phyloP scores from a whole-genome alignment of 257 asterid species.

The Voacanga thouarsii region DNA sequence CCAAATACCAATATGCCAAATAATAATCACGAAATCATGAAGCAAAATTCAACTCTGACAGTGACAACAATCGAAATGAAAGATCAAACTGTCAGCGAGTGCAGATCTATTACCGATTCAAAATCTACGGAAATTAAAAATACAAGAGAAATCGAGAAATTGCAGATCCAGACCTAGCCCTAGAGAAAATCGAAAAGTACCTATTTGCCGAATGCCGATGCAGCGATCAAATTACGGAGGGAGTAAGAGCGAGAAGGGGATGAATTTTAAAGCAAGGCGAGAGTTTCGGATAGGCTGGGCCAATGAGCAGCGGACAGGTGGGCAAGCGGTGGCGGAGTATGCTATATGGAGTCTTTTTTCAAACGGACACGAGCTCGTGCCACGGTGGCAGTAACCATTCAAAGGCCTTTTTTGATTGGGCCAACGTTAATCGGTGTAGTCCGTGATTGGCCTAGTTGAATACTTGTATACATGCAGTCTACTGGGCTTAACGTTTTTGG shows the following conservation, averaged over 20 bases:
- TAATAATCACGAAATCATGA: neutral
- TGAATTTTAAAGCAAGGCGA: conserved; percentile 14
- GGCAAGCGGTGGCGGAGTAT: conserved; percentile 29
- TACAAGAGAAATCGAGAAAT: neutral
- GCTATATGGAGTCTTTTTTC: conserved; percentile 1
- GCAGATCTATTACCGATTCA: neutral
- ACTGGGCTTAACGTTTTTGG: no score
- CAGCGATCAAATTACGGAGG: conserved; percentile 1
- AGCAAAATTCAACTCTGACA: neutral
- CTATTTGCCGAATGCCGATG: neutral
- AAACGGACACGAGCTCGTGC: conserved; percentile 6
- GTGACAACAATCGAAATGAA: neutral
- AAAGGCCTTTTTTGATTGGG: neutral
- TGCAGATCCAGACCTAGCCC: neutral
- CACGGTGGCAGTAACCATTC: conserved; percentile 40
- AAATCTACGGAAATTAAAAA: neutral
- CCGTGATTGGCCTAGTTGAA: no score
- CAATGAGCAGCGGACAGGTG: conserved; percentile 17
- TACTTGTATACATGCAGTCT: no score
- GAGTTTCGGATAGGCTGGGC: conserved; percentile 9
- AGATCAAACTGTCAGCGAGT: neutral
- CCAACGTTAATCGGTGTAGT: no score
- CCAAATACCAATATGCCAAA: neutral
- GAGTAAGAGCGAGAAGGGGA: conserved; percentile 1
- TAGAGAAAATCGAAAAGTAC: neutral